Base-by-base conservation (phyloP, 305 asterid genomes). In the Ajuga reptans region DNA sequence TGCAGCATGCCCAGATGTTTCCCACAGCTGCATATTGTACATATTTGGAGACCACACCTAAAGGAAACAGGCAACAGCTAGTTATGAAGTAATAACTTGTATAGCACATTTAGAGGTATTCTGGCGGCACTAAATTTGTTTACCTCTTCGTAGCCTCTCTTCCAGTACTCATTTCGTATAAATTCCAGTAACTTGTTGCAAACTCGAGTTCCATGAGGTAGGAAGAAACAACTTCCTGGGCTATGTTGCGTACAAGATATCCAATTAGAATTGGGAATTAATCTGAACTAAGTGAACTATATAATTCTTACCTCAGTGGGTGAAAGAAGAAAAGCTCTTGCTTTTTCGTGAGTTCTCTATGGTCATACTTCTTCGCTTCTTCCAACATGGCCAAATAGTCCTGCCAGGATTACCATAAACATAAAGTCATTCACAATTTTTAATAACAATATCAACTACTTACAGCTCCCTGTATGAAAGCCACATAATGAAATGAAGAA, bases 321-420 rank as follows among this genome's bases (percentile, higher is more conserved):
- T 93, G 97, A 73, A 93, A 93, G 79, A 93, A 90, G 97, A 93
- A 93, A 66, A 93, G 97, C 69, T 93, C 96, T 82, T 93, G 99
- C 80, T 93, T 93, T 82, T 93, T 93, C 10, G 86, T 78, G 74
- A 93, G 89, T 83, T 93, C 99, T 83, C 97, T 87, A 50, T 93
- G 99, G 74, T 93, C 99, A 73, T 90, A 90, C 76, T 93, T 93
- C 83, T 93, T 90, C 11, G 99, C 97, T 87, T 93, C 97, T 79
- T 91, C 99, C 78, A 90, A 69, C 87, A 86, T 84, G 61, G 87
- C 90, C 69, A 77, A 78, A 71, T 93, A 89, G 79, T 90, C 96
- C 97, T 93, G 87, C 81, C 80, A 70, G 36, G 78, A 63, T 74
- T 41, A 71, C 60, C 74, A 27, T 17, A 7, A 60, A 75, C 14